phyloP scores from a whole-genome alignment of 2,329 filamentous ascomycete genomes.

The Cladosporium sp. region DNA sequence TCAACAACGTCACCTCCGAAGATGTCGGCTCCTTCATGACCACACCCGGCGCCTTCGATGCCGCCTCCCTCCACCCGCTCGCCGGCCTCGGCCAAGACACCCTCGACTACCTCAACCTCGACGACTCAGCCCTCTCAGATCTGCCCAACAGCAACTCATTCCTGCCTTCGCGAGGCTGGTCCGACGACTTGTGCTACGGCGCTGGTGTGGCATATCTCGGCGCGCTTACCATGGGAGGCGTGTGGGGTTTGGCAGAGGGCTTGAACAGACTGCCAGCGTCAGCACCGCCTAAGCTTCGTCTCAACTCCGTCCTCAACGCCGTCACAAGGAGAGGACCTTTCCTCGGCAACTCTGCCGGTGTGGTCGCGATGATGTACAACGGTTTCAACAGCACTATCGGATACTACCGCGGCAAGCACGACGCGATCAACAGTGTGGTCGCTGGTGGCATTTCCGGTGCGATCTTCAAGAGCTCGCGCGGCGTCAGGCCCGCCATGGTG shows the following conservation, averaged over 20 bases:
- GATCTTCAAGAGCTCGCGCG: conserved; percentile 94
- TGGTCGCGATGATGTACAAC: conserved; percentile 95
- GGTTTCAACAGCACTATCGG: conserved; percentile 82
- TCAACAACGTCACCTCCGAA: conserved; percentile 58
- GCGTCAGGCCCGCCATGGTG: conserved; percentile 87
- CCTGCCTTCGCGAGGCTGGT: conserved; percentile 92
- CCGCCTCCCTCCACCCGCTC: conserved; percentile 83
- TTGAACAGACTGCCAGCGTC: conserved; percentile 66
- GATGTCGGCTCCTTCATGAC: conserved; percentile 85
- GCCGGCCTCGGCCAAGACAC: conserved; percentile 89
- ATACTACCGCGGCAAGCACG: conserved; percentile 76
- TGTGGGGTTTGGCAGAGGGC: conserved; percentile 89
- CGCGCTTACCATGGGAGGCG: conserved; percentile 80
- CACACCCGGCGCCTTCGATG: conserved; percentile 73
- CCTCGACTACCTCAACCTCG: conserved; percentile 90
- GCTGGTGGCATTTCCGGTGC: conserved; percentile 87
- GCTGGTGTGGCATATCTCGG: conserved; percentile 90
- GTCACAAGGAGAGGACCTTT: conserved; percentile 91
- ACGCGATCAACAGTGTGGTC: conserved; percentile 79
- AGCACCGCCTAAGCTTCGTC: conserved; percentile 80
- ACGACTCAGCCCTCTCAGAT: conserved; percentile 84
- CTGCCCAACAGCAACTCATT: conserved; percentile 82
- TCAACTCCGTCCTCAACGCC: conserved; percentile 93
- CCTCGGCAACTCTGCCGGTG: conserved; percentile 90
- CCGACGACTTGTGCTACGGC: conserved; percentile 96